Base-by-base conservation (phyloP, 352 stramenopile species). In the Globisporangium splendens region DNA sequence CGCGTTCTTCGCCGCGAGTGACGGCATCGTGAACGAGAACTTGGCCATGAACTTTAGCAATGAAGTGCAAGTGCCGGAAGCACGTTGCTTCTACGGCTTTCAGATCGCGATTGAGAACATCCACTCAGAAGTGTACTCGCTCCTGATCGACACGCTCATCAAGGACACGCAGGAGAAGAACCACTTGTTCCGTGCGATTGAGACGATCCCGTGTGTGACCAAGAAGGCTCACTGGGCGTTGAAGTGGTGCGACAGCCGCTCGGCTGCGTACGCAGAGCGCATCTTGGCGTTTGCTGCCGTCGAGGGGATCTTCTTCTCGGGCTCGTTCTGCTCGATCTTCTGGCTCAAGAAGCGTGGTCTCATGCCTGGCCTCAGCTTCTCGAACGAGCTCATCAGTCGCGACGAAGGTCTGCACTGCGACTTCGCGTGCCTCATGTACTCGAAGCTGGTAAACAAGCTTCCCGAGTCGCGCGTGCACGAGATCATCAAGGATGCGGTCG, bases 91-190 rank as follows among this genome's bases (percentile, higher is more conserved):
- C 72, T 99, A 99, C 70, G 96, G 97, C 46, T 99, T 99, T 73
- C 97, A 99, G 84, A 99, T 99, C 72, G 97, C 97, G 24, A 99
- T 99, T 48, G 97, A 99, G 73, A 99, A 99, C 79, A 99, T 99
- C 73, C 97, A 99, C 83, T 97, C 87, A 50, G 97, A 99, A 75
- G 97, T 99, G 15, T 99, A 99, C 78, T 98, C 89, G 62, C 85
- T 99, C 20, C 81, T 99, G n/a, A 99, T 99, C 72, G 97, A 99
- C 75, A 99, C 96, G 22, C 99, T 99, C 71, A 98, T 99, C 69
- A 98, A 98, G 73, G 95, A 99, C 65, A 18, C 59, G 3, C 48
- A 65, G 10, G 94, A 99, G 76, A 99, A 99, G 79, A 72, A 88
- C 51, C 83, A 93, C 61, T 69, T 99, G 18, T 84, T 99, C 51